Evolutionary conservation across 257 asterid species (phyloP).

Genomic region (Solanum stenotomum): DNA sequence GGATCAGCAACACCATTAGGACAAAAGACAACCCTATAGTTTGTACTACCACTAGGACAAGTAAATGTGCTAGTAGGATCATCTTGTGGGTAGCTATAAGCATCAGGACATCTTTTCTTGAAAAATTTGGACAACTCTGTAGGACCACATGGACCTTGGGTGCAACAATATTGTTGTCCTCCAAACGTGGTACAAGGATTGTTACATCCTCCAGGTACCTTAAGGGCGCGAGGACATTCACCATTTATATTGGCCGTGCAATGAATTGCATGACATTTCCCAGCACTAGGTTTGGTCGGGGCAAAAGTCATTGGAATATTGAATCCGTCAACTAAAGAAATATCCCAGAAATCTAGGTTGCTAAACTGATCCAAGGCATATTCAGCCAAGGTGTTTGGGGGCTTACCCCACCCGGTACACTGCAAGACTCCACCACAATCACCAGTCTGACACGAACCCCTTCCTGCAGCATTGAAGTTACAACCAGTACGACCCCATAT

Average conservation of each 20-base stretch:
- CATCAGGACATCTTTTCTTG: constrained; percentile 44
- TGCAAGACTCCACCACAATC: constrained; percentile 25
- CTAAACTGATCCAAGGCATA: constrained; percentile 29
- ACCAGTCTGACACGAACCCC: constrained; percentile 22
- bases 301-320: constrained; percentile 37
- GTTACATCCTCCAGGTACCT: constrained; percentile 61
- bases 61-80: constrained; percentile 43
- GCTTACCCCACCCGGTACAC: constrained; percentile 35
- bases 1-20: constrained; percentile 15
- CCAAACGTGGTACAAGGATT: constrained; percentile 65
- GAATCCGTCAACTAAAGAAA: constrained; percentile 57
- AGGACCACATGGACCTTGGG: constrained; percentile 47
- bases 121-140: constrained; percentile 45
- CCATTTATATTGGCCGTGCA: constrained; percentile 51
- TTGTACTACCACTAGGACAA: constrained; percentile 32
- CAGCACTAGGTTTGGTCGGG: not conserved
- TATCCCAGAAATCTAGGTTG: constrained; percentile 44
- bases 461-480: constrained; percentile 13
- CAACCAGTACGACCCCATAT: constrained; percentile 32
- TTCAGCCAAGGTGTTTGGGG: constrained; percentile 58
- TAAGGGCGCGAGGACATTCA: constrained; percentile 43
- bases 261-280: constrained; percentile 17
- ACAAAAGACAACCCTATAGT: constrained; percentile 41
- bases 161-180: constrained; percentile 61
- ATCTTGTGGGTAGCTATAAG: constrained; percentile 46